Base-by-base conservation (phyloP, 1,284 basidiomycete species). In the Leccinum solheimii region DNA sequence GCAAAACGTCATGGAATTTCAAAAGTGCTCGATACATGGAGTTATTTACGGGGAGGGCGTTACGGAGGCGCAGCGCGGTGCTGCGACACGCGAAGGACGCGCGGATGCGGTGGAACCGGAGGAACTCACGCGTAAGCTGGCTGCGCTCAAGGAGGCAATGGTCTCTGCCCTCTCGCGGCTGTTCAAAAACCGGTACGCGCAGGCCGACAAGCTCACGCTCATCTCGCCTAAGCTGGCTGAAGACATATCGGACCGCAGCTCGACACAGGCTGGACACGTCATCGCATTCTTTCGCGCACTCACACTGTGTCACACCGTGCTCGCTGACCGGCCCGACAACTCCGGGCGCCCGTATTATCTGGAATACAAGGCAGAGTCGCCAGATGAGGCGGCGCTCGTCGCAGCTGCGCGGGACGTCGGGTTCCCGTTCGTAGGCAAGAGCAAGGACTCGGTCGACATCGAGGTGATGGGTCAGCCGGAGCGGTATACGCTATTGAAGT, bases 1-100 rank as follows among this genome's bases (percentile, higher is more conserved):
- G 3, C 94, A 98, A 76, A 98, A 96, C 77, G 79, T 97, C 66
- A 99, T 98, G 96, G 96, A 98, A 80, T 98, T 97, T 78, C 95
- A 98, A 75, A 95, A 94, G 75, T 97, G 95, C 70, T 97, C 94
- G 0, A 84, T 98, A 66, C 79, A 88, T 61, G 96, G 95, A 3
- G 79, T 94, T 0, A 70, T 87, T 0, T 98, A 97, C 70, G 96
- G 95, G 16, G 95, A 98, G 69, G 96, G 95, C 11, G 75, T 98
- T 62, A 98, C 96, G 0, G 97, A 98, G 76, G 96, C 95, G 0
- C 95, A 97, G 79, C 86, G 94, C 43, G 96, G 97, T 23, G 91
- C 94, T 0, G 92, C 93, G 11, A 92, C 90, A 66, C 85, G 96
- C 4, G 85, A 92, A 66, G 94, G 94, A 16, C 83, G 83, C 61